Evolutionary conservation across 2,329 filamentous ascomycete genomes (phyloP), one percentile per base, ranked within the genome.

Genomic region (Aspergillus tanneri): DNA sequence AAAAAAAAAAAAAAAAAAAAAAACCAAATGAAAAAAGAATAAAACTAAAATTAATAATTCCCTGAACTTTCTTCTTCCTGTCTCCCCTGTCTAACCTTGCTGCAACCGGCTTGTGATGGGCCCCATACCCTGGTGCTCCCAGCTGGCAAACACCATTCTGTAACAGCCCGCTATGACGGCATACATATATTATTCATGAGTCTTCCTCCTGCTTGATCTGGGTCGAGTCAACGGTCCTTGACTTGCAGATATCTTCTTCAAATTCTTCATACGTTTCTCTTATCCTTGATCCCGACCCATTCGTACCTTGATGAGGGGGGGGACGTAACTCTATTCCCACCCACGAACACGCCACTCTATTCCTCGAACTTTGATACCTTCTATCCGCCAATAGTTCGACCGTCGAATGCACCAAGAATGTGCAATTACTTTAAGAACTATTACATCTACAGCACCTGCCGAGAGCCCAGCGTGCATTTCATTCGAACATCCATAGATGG

Each of bases 391-490:
- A n/a, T n/a, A n/a, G n/a, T n/a, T n/a, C n/a, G n/a, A n/a, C n/a
- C n/a, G n/a, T 35, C 41, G 39, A 32, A 57, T 56, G 50, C 48
- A 50, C 50, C 54, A 54, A 70, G 57, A 23, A 79, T 79, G 77
- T 79, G 77, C 71, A 72, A 78, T 62, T 87, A 85, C 63, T 86
- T 83, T 61, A 87, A 86, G 61, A 88, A 88, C 69, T 89, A 85
- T 67, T 88, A 88, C 70, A 84, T 90, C 67, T 89, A 88, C 72
- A 84, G 83, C 48, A 77, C 81, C 35, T 90, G 86, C 62, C 69
- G 78, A 47, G 84, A 88, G 62, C 86, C 85, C 0, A 82, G 81
- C 32, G 76, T 80, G 12, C 86, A 90, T 67, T 88, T 88, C 69
- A 85, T 87, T 66, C 77, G 81, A 55, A 88, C 84, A 2, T 82